phyloP scores from a whole-genome alignment of 148 eudicot genomes.

The Chenopodium suecicum region DNA sequence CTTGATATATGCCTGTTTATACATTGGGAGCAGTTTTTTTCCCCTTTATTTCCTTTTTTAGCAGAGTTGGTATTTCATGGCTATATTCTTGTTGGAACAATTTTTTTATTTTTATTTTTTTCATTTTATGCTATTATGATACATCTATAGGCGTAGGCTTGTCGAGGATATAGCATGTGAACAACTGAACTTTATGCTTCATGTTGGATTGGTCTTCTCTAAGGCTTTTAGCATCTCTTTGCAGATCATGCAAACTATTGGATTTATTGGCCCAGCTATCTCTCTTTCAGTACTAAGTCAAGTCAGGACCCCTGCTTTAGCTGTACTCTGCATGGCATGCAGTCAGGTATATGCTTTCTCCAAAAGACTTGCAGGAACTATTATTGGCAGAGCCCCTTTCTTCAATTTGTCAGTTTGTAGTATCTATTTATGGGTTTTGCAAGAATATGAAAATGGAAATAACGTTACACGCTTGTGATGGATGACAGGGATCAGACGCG shows the following conservation, averaged over 20 bases:
- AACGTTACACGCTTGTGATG: constrained; percentile 18
- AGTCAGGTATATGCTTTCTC: constrained; percentile 71
- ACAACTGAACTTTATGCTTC: background rate
- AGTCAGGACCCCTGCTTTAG: constrained; percentile 82
- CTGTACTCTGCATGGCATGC: constrained; percentile 96
- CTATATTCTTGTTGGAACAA: background rate
- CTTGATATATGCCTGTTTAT: background rate
- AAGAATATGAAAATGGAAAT: background rate
- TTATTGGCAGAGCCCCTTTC: background rate
- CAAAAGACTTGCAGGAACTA: background rate
- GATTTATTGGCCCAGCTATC: constrained; percentile 95
- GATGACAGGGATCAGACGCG: constrained; percentile 79
- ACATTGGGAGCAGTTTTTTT: no score
- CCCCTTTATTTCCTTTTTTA: no score
- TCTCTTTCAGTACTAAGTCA: constrained; percentile 78
- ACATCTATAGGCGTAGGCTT: background rate
- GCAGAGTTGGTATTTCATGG: background rate
- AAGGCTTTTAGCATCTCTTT: constrained; percentile 13
- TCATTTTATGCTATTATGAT: background rate
- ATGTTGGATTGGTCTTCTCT: background rate
- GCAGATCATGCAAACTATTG: constrained; percentile 98
- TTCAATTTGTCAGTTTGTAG: background rate
- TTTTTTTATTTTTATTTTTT: background rate
- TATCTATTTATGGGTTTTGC: background rate
- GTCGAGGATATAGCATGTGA: background rate